Evolutionary conservation across 108 stramenopile genomes (phyloP).

Genomic region (Pseudonitzschia multistriata): DNA sequence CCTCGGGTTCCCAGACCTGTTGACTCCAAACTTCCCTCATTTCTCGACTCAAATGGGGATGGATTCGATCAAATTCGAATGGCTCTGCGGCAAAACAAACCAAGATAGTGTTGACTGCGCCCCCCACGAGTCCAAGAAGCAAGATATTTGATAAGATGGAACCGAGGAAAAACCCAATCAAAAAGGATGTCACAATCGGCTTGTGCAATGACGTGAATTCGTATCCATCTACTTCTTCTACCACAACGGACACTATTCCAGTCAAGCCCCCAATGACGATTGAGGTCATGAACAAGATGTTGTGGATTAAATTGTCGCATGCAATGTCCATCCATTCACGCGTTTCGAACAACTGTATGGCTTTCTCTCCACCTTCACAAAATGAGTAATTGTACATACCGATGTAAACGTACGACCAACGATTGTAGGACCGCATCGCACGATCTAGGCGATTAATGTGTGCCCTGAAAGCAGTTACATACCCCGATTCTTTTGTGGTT

Average conservation of each 20-base stretch:
- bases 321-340: conserved; percentile 78
- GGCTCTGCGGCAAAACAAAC: conserved; percentile 89
- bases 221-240: conserved; percentile 74
- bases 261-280: conserved; percentile 43
- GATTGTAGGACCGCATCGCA: conserved; percentile 45
- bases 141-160: conserved; percentile 54
- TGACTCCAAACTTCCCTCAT: conserved; percentile 77
- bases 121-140: conserved; percentile 62
- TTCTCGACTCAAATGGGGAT: conserved; percentile 70
- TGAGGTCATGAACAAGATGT: conserved; percentile 54
- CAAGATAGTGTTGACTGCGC: conserved; percentile 80
- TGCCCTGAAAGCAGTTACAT: not conserved
- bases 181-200: conserved; percentile 59
- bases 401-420: conserved; percentile 79
- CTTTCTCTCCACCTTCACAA: conserved; percentile 61
- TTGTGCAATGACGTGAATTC: conserved; percentile 60
- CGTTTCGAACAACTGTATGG: conserved; percentile 71
- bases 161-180: conserved; percentile 59
- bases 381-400: conserved; percentile 74
- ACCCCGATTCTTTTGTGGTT: too few relatives aligned
- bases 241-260: conserved; percentile 57
- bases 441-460: not conserved
- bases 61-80: conserved; percentile 74
- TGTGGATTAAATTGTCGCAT: conserved; percentile 62
- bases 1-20: conserved; percentile 38